Evolutionary conservation across 805 yeast genomes (phyloP).

Genomic region (Sugiyamaella valdiviana): DNA sequence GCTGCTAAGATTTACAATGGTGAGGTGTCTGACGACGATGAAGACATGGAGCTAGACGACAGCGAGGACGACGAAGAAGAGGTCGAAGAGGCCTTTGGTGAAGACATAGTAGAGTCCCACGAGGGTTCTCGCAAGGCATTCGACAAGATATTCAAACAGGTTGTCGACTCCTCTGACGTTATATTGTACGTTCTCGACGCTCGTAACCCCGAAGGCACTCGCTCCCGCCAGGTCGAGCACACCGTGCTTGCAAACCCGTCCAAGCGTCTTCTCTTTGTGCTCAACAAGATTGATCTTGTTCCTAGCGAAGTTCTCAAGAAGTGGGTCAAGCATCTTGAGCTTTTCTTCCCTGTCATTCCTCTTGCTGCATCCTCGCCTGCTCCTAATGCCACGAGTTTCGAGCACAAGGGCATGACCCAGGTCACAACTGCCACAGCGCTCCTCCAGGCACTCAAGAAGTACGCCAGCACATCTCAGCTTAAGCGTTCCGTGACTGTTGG

Average conservation of each 20-base stretch:
- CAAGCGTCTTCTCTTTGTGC: constrained; percentile 75
- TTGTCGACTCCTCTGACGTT: constrained; percentile 88
- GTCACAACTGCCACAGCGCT: constrained; percentile 66
- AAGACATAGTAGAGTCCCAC: constrained; percentile 33
- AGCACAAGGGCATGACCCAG: constrained; percentile 62
- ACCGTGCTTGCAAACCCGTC: constrained; percentile 73
- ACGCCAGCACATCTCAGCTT: constrained; percentile 74
- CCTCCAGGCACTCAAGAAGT: constrained; percentile 75
- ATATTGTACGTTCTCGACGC: constrained; percentile 92
- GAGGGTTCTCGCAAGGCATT: constrained; percentile 60
- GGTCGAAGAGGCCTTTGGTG: constrained; percentile 38
- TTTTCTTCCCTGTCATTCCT: constrained; percentile 88
- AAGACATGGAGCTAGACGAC: constrained; percentile 39
- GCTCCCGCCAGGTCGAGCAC: constrained; percentile 87
- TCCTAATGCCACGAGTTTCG: constrained; percentile 58
- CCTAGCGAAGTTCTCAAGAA: constrained; percentile 77
- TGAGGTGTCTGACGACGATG: constrained; percentile 37
- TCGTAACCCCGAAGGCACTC: constrained; percentile 92
- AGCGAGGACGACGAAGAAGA: constrained; percentile 42
- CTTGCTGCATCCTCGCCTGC: constrained; percentile 69
- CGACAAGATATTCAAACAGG: constrained; percentile 89
- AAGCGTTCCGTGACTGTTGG: constrained; percentile 90
- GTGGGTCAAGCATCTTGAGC: constrained; percentile 76
- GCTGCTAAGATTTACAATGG: constrained; percentile 75
- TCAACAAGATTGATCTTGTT: constrained; percentile 89